Evolutionary conservation across 345 rosid species (phyloP), one percentile per base, ranked within the genome.

Genomic region (Litchi chinensis): DNA sequence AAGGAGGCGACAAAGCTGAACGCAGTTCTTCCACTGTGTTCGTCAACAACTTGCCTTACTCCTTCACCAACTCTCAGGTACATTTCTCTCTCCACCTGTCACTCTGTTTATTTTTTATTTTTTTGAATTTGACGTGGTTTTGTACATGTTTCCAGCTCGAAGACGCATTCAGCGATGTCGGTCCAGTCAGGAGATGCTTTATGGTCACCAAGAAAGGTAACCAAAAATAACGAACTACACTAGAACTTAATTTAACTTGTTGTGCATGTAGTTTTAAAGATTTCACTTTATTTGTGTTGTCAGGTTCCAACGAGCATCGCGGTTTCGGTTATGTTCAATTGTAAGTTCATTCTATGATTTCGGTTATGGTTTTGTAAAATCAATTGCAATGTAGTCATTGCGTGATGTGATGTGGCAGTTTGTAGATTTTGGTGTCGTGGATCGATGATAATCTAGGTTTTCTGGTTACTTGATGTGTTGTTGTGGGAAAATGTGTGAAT

Each of bases 171-270:
- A 87, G 98, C 72, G 97, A 93, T 72, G 97, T 96, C 10, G 99
- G 97, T 74, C 99, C 99, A 18, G 87, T 96, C 80, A 84, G 99
- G 90, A 89, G 91, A 48, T 93, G 97, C 90, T 94, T 96, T 84
- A 80, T 94, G 88, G 97, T 91, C 68, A 81, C 98, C 9, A 87
- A 87, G 75, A 96, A 94, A 80, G 97, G 97, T 91, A 60, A 70
- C 80, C 21, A 43, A 68, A 10, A 57, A n/a, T 16, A 8, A 62
- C 9, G 48, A 37, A 44, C 24, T 26, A 10, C 5, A 21, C 5
- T 26, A 26, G 19, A 50, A 22, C 41, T 13, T 9, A 72, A 5
- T 19, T 71, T 63, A 4, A 19, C 39, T 60, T 11, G 3, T 46
- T 75, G 62, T 46, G 5, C 52, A 11, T 46, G 52, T 26, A 46